phyloP scores from a whole-genome alignment of 768 basidiomycete species.

The Tulasnella sp. region DNA sequence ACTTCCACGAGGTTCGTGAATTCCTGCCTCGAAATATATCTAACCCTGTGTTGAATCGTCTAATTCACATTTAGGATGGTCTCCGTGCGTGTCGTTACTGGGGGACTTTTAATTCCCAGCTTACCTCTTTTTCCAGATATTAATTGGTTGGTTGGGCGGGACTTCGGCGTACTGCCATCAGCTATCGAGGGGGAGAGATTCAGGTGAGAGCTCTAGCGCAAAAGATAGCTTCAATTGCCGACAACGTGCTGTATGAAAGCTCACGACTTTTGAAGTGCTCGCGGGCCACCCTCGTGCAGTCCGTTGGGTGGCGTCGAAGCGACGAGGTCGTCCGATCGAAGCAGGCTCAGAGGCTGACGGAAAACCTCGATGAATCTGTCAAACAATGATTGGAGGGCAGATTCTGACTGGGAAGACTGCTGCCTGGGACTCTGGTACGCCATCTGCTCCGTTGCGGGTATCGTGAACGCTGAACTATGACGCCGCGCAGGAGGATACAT shows the following conservation, averaged over 20 bases:
- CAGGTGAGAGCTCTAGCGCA: not conserved
- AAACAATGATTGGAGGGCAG: not conserved
- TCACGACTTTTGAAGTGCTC: slow-evolving; percentile 14
- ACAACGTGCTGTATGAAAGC: not conserved
- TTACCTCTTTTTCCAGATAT: not conserved
- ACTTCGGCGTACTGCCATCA: not conserved
- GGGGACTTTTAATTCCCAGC: not conserved
- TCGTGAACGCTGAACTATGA: not conserved
- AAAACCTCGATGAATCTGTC: slow-evolving; percentile 11
- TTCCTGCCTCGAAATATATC: not conserved
- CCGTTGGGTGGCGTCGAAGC: not conserved
- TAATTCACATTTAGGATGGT: slow-evolving; percentile 13
- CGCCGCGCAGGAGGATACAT: slow-evolving; percentile 7
- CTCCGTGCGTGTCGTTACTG: slow-evolving; percentile 1
- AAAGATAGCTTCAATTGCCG: not conserved
- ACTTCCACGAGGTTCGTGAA: slow-evolving; percentile 19
- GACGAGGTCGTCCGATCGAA: slow-evolving; percentile 4
- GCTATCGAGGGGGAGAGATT: slow-evolving; percentile 9
- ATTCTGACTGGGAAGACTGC: slow-evolving; percentile 11
- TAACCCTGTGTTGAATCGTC: not conserved
- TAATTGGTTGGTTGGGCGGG: slow-evolving; percentile 12
- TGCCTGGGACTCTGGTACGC: not conserved
- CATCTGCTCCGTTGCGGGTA: not conserved
- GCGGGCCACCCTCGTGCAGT: not conserved
- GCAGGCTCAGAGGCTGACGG: slow-evolving; percentile 16